phyloP scores from a whole-genome alignment of 2,329 filamentous ascomycete species.

The Phialemonium atrogriseum region DNA sequence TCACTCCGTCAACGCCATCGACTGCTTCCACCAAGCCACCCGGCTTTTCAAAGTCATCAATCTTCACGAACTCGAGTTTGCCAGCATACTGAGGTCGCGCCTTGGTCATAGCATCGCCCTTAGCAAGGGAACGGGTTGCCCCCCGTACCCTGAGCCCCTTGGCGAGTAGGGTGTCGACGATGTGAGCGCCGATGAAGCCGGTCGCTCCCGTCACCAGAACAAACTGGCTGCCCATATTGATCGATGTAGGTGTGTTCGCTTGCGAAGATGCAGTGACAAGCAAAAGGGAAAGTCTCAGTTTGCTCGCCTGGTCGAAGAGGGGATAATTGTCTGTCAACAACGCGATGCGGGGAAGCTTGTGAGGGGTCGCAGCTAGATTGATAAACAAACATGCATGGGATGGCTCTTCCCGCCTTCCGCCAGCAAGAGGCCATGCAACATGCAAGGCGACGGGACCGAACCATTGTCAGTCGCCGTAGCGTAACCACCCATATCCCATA shows the following conservation, averaged over 20 bases:
- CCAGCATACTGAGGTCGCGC: slow-evolving; percentile 24
- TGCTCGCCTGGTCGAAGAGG: neutral
- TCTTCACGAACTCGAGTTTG: slow-evolving; percentile 31
- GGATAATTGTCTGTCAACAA: neutral
- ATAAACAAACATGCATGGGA: too few species aligned
- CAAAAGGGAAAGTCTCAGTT: neutral
- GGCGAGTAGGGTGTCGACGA: slow-evolving; percentile 21
- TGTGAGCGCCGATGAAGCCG: slow-evolving; percentile 23
- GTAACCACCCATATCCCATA: too few species aligned
- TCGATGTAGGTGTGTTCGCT: too few species aligned
- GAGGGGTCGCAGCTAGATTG: neutral
- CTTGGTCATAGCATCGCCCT: slow-evolving; percentile 25
- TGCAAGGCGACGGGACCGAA: too few species aligned
- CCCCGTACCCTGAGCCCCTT: slow-evolving; percentile 23
- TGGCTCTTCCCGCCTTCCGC: too few species aligned
- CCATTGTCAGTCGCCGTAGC: too few species aligned
- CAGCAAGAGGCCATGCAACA: too few species aligned
- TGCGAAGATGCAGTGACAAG: neutral
- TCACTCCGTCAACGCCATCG: slow-evolving; percentile 31
- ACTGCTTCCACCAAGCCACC: slow-evolving; percentile 28
- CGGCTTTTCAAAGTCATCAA: slow-evolving; percentile 30
- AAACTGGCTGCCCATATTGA: slow-evolving; percentile 17
- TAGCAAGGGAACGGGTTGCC: slow-evolving; percentile 19
- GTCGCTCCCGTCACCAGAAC: slow-evolving; percentile 16
- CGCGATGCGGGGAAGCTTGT: neutral